Conservation (phyloP, 345 rosid species). For the Draba incana region DNA sequence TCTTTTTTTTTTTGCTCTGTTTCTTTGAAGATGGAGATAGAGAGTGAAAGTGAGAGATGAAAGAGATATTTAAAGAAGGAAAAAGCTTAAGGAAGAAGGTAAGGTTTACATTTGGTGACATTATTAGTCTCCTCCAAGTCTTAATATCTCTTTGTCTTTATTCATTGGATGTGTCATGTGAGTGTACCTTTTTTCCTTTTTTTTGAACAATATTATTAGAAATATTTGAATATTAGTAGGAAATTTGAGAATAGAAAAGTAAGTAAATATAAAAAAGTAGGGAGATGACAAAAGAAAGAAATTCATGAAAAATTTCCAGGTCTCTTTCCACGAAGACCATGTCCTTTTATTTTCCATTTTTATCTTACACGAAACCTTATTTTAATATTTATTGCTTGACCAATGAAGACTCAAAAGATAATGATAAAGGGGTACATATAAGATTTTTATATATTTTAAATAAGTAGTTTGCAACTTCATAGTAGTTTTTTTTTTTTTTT, state of each 20-base stretch:
- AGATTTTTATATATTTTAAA: not conserved
- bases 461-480: too few relatives aligned
- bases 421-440: too few relatives aligned
- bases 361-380: slow-evolving; percentile 1
- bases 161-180: slow-evolving; percentile 33
- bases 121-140: slow-evolving; percentile 14
- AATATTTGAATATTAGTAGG: not conserved
- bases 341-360: slow-evolving; percentile 30
- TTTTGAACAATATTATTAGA: slow-evolving; percentile 18
- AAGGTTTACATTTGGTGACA: slow-evolving; percentile 29
- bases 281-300: slow-evolving; percentile 32
- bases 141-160: slow-evolving; percentile 27
- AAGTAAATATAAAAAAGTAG: not conserved
- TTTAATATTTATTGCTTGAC: slow-evolving; percentile 27
- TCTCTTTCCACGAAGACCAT: slow-evolving; percentile 39
- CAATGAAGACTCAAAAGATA: slow-evolving; percentile 24
- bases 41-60: slow-evolving; percentile 26
- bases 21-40: slow-evolving; percentile 14
- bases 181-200: not conserved
- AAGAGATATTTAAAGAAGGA: slow-evolving; percentile 29
- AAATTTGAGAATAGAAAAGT: not conserved
- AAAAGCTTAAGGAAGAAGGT: slow-evolving; percentile 26
- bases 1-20: not conserved
- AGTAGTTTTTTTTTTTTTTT: too few relatives aligned
- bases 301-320: slow-evolving; percentile 31